Percentiles rank a stretch among this genome's conserved stretches.
phyloP scores from a whole-genome alignment of 306 rosid species.

The Senna siamea region DNA sequence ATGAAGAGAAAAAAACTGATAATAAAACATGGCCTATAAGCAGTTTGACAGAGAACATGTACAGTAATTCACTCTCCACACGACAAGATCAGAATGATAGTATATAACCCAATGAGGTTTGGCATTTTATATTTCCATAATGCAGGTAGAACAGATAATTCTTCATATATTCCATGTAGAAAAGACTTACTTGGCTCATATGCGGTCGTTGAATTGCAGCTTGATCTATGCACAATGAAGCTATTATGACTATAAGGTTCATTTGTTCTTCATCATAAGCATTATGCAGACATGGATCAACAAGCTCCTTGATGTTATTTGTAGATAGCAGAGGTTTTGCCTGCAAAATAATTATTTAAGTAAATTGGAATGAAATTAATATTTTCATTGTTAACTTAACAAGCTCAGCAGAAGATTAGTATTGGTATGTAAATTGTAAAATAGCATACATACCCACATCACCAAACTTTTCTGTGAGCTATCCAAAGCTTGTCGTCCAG shows the following conservation, averaged over 20 bases:
- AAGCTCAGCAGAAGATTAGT: too few species aligned
- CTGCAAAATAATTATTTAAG: conserved; percentile 44
- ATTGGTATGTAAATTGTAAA: too few species aligned
- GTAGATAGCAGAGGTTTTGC: conserved; percentile 76
- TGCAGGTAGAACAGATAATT: background rate
- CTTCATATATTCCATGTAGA: background rate
- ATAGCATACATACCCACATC: conserved; percentile 77
- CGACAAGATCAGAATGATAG: too few species aligned
- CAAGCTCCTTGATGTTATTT: conserved; percentile 58
- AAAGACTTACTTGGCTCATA: conserved; percentile 69
- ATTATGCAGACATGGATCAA: conserved; percentile 63
- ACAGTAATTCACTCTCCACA: too few species aligned
- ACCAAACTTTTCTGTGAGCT: conserved; percentile 88
- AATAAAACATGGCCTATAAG: too few species aligned
- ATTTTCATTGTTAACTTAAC: too few species aligned
- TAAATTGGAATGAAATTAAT: conserved; percentile 18
- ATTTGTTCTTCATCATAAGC: conserved; percentile 67
- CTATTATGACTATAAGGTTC: conserved; percentile 53
- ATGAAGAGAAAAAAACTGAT: too few species aligned
- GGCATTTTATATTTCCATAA: too few species aligned
- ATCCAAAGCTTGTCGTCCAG: conserved; percentile 87
- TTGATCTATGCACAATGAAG: conserved; percentile 77
- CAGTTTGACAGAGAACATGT: too few species aligned
- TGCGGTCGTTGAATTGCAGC: conserved; percentile 76
- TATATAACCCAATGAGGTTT: too few species aligned